Conservation (phyloP, 2,329 filamentous ascomycete genomes). For the Aspergillus piperis region DNA sequence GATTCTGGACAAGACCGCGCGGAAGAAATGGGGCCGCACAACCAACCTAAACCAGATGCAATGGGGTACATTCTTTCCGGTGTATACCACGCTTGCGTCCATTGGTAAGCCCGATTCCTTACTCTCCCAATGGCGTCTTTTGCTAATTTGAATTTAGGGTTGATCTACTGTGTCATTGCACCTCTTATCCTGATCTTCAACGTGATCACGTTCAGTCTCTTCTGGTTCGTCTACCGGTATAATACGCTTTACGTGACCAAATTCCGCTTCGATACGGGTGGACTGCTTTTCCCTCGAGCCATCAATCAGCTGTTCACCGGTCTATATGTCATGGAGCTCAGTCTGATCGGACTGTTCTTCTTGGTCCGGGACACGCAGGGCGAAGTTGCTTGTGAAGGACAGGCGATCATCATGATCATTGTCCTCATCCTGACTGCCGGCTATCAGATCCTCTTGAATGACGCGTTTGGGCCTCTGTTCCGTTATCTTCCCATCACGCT, state of each 20-base stretch:
- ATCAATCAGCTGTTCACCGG: slow-evolving; percentile 96
- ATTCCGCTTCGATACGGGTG: slow-evolving; percentile 87
- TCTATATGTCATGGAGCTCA: slow-evolving; percentile 91
- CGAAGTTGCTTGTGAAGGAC: slow-evolving; percentile 64
- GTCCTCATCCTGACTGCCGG: slow-evolving; percentile 68
- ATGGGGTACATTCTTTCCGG: slow-evolving; percentile 93
- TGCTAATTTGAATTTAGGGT: slow-evolving; percentile 38
- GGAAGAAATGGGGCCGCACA: slow-evolving; percentile 83
- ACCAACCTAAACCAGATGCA: slow-evolving; percentile 73
- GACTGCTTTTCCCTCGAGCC: slow-evolving; percentile 84
- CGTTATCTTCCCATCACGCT: slow-evolving; percentile 90
- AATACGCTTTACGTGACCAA: slow-evolving; percentile 93
- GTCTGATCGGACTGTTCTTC: slow-evolving; percentile 87
- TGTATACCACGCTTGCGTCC: slow-evolving; percentile 95
- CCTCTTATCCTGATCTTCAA: slow-evolving; percentile 92
- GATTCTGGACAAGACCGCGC: slow-evolving; percentile 77
- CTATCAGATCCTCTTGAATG: slow-evolving; percentile 80
- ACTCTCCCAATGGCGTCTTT: slow-evolving; percentile 6
- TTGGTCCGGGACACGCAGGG: slow-evolving; percentile 63
- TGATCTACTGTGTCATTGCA: slow-evolving; percentile 86
- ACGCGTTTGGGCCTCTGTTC: slow-evolving; percentile 80
- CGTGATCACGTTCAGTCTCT: slow-evolving; percentile 83
- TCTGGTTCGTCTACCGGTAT: slow-evolving; percentile 96
- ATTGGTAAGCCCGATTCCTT: slow-evolving; percentile 60
- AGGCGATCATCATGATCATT: slow-evolving; percentile 84